Evolutionary conservation across 768 basidiomycete genomes (phyloP), one percentile per base, ranked within the genome.

Genomic region (Hericium alpestre): DNA sequence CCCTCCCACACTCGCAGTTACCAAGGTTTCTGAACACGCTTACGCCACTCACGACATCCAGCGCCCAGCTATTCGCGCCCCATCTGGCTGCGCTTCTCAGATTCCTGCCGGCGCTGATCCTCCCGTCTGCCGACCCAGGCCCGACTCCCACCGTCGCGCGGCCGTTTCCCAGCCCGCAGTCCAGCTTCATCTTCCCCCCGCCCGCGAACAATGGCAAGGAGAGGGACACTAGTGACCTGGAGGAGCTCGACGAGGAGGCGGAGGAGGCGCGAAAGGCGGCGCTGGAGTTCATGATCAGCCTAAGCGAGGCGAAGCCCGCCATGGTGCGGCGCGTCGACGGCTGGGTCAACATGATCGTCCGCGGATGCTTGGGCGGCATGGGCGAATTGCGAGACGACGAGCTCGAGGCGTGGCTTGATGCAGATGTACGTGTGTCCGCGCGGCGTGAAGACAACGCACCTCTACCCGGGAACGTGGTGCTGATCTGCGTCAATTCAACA

Each of bases 321-420:
- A 85, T 90, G 80, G 87, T 86, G 7, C 75, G 77, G 61, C 76
- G 81, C 41, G 79, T 82, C 0, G 75, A 78, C 22, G 87, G 84
- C 0, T 92, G 89, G 89, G 81, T 83, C 1, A 76, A 74, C 8
- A 76, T 82, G 15, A 70, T 90, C 40, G 85, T 92, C 0, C 73
- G 86, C 2, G 86, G 86, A 8, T 90, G 87, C 69, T 66, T 91
- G 40, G 88, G 91, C 67, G 88, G 87, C 2, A 87, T 92, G 82
- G 82, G 85, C 16, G 87, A 88, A 68, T 73, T 90, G 18, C 80
- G 83, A 0, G 84, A 86, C 41, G 85, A 80, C 40, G 70, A 72
- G 57, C 67, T 82, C 56, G 74, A 78, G 0, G 71, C 67, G 0
- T 92, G 91, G 90, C 66, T 89, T 18, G 76, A 77, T 20, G 86